Percentiles rank a stretch among this genome's conserved stretches.
Evolutionary conservation across 176 grass and related monocot genomes (phyloP).

Genomic region (Juncus inflexus): DNA sequence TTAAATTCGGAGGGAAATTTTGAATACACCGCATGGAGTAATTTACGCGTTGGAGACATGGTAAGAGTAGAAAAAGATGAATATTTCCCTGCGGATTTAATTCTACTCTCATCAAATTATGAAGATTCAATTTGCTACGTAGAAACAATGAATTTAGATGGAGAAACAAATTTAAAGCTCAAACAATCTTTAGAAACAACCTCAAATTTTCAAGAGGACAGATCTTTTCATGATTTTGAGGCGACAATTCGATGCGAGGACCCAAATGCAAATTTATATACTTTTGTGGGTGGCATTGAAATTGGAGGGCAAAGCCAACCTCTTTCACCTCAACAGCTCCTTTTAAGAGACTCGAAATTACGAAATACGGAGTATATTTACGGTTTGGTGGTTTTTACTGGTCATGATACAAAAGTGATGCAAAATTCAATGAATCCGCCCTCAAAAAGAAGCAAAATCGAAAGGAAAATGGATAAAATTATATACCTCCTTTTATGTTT

Average conservation of each 20-base stretch:
- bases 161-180: constrained; percentile 93
- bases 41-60: constrained; percentile 61
- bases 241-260: constrained; percentile 67
- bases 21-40: constrained; percentile 51
- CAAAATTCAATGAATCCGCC: constrained; percentile 73
- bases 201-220: constrained; percentile 39
- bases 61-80: constrained; percentile 82
- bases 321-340: constrained; percentile 77
- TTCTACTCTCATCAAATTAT: constrained; percentile 83
- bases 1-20: constrained; percentile 36
- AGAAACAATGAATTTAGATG: constrained; percentile 95
- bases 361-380: constrained; percentile 82
- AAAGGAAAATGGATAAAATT: constrained; percentile 72
- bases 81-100: constrained; percentile 81
- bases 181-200: constrained; percentile 65
- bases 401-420: constrained; percentile 94
- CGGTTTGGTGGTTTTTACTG: constrained; percentile 68
- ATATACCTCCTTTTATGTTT: constrained; percentile 60
- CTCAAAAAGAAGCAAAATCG: constrained; percentile 80
- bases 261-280: constrained; percentile 74
- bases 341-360: constrained; percentile 91
- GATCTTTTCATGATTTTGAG: constrained; percentile 23
- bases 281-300: constrained; percentile 75
- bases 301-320: constrained; percentile 30
- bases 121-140: constrained; percentile 87